Percentiles rank a stretch among this genome's conserved stretches.
Evolutionary conservation across 2,329 filamentous ascomycete species (phyloP).

Genomic region (Neurospora sp.): DNA sequence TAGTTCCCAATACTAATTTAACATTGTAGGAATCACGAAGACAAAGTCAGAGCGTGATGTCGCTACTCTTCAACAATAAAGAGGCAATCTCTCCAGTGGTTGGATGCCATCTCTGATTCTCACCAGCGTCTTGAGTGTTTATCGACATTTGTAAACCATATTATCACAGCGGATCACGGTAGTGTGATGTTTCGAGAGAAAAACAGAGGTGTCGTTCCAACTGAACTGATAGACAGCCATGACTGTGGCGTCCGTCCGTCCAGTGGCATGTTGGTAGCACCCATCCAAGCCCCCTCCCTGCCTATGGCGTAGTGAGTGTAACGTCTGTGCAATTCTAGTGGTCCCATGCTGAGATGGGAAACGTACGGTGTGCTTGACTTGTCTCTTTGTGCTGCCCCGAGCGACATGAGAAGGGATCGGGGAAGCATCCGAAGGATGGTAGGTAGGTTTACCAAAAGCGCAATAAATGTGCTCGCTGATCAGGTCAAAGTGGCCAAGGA

Average conservation of each 20-base stretch:
- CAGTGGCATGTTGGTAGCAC: background rate
- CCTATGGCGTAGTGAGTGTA: background rate
- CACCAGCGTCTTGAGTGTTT: background rate
- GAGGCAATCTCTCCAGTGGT: background rate
- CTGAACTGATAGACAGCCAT: background rate
- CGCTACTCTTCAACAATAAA: background rate
- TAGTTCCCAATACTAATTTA: background rate
- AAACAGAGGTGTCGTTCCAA: background rate
- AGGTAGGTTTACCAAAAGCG: background rate
- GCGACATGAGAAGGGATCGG: background rate
- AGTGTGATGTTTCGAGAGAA: background rate
- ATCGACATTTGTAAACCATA: background rate
- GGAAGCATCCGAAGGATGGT: background rate
- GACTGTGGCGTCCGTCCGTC: background rate
- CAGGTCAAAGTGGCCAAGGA: background rate
- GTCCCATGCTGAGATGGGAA: background rate
- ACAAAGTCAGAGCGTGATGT: background rate
- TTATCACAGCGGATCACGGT: background rate
- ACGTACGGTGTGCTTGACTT: background rate
- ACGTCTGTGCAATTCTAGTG: background rate
- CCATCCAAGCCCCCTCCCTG: background rate
- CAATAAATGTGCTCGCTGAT: background rate
- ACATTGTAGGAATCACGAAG: background rate
- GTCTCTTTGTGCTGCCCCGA: background rate
- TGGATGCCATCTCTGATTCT: background rate